Conservation (phyloP, 495 filamentous ascomycete species). For the Cercophora sp. region DNA sequence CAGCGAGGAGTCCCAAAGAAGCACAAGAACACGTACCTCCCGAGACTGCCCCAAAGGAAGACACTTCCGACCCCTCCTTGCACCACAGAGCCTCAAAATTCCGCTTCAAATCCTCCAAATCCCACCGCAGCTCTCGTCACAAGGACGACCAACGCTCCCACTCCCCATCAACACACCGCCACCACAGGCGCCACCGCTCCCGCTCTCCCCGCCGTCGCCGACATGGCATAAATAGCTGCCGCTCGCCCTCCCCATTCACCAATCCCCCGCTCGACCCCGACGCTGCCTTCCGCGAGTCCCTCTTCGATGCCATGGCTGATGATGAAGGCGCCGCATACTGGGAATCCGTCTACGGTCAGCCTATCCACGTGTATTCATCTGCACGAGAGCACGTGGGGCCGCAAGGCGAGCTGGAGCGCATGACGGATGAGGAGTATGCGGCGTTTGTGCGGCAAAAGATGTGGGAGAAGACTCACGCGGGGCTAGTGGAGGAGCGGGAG, state of each 20-base stretch:
- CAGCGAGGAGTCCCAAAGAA: too few relatives aligned
- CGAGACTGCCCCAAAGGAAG: too few relatives aligned
- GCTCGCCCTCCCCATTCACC: slow-evolving; percentile 29
- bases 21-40: too few relatives aligned
- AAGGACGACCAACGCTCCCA: slow-evolving; percentile 21
- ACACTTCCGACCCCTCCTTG: too few relatives aligned
- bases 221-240: neutral
- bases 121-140: slow-evolving; percentile 2
- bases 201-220: neutral
- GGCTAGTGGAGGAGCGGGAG: slow-evolving; percentile 53
- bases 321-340: slow-evolving; percentile 95
- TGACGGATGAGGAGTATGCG: slow-evolving; percentile 90
- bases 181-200: neutral
- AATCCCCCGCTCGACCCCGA: slow-evolving; percentile 57
- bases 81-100: slow-evolving; percentile 10
- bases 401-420: slow-evolving; percentile 66
- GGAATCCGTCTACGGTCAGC: slow-evolving; percentile 92
- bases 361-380: slow-evolving; percentile 53
- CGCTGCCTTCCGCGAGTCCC: slow-evolving; percentile 84
- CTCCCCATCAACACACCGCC: neutral
- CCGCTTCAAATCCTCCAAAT: slow-evolving; percentile 17
- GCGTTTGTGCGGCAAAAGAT: slow-evolving; percentile 77
- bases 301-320: slow-evolving; percentile 98
- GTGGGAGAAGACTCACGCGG: slow-evolving; percentile 84
- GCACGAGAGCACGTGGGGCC: slow-evolving; percentile 31